phyloP scores from a whole-genome alignment of 2,329 filamentous ascomycete species.

The Xylariaceae sp. region DNA sequence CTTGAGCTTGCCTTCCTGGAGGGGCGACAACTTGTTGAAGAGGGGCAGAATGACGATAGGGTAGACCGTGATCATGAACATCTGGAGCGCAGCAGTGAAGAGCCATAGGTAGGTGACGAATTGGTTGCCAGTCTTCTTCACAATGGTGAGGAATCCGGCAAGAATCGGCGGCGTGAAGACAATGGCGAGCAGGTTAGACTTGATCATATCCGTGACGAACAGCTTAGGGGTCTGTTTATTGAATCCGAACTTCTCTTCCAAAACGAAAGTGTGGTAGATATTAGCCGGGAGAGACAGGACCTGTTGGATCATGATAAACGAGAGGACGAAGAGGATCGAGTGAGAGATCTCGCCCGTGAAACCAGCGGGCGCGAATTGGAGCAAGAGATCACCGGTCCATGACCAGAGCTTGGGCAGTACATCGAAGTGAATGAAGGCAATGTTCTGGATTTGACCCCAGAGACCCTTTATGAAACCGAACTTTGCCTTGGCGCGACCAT shows the following conservation, averaged over 20 bases:
- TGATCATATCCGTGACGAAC: slow-evolving; percentile 86
- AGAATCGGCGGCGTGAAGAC: slow-evolving; percentile 82
- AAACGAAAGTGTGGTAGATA: slow-evolving; percentile 90
- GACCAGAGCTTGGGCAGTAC: slow-evolving; percentile 87
- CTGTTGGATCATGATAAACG: slow-evolving; percentile 78
- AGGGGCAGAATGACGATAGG: slow-evolving; percentile 88
- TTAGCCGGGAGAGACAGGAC: slow-evolving; percentile 71
- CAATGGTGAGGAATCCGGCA: slow-evolving; percentile 86
- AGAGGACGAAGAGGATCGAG: slow-evolving; percentile 85
- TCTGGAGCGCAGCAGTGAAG: slow-evolving; percentile 81
- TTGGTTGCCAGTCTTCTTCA: slow-evolving; percentile 84
- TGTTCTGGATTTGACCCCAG: slow-evolving; percentile 81
- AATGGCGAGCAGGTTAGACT: slow-evolving; percentile 77
- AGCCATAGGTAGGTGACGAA: slow-evolving; percentile 99
- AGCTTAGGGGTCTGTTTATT: slow-evolving; percentile 93
- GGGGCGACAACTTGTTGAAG: slow-evolving; percentile 96
- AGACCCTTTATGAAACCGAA: slow-evolving; percentile 77
- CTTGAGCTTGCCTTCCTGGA: slow-evolving; percentile 84
- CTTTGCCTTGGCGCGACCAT: slow-evolving; percentile 91
- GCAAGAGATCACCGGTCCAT: slow-evolving; percentile 68
- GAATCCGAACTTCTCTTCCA: slow-evolving; percentile 97
- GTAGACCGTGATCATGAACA: slow-evolving; percentile 95
- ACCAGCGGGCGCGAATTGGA: slow-evolving; percentile 66
- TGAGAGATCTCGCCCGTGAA: slow-evolving; percentile 92
- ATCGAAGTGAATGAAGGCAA: slow-evolving; percentile 85